phyloP scores from a whole-genome alignment of 2,329 filamentous ascomycete species.

The Phialophora macrospora region DNA sequence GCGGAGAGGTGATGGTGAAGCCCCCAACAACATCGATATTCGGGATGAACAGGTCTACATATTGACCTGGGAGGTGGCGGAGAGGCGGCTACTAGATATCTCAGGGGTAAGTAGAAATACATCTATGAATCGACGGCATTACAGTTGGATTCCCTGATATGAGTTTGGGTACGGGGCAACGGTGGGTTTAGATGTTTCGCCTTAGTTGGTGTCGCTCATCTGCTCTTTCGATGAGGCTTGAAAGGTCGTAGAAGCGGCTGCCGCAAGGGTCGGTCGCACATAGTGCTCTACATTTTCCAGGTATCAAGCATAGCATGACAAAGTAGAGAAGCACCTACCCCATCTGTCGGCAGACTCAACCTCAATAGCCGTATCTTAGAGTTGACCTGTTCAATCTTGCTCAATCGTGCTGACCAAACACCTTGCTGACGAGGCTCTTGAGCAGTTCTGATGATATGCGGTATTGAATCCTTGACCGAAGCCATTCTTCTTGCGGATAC shows the following conservation, averaged over 20 bases:
- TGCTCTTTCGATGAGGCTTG: not conserved
- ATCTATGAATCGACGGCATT: not conserved
- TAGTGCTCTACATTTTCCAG: not conserved
- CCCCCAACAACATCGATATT: slow-evolving; percentile 72
- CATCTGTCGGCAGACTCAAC: slow-evolving; percentile 61
- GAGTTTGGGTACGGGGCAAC: not conserved
- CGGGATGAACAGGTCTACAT: slow-evolving; percentile 82
- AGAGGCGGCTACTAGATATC: slow-evolving; percentile 41
- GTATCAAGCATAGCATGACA: slow-evolving; percentile 1
- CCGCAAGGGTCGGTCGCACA: not conserved
- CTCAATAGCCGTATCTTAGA: slow-evolving; percentile 69
- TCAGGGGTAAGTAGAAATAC: slow-evolving; percentile 20
- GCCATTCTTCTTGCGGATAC: slow-evolving; percentile 34
- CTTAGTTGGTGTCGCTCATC: not conserved
- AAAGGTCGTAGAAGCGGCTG: slow-evolving; percentile 17
- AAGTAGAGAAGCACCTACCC: slow-evolving; percentile 39
- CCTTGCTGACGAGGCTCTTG: slow-evolving; percentile 71
- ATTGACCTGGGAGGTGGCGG: slow-evolving; percentile 81
- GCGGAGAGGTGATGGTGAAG: slow-evolving; percentile 84
- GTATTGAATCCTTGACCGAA: slow-evolving; percentile 45
- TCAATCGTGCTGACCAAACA: slow-evolving; percentile 66
- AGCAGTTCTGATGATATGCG: slow-evolving; percentile 74
- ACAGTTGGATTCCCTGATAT: not conserved
- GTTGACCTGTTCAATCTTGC: slow-evolving; percentile 68
- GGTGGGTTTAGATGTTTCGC: no score